phyloP scores from a whole-genome alignment of 163 green algal genomes.

The Volvox carteri region DNA sequence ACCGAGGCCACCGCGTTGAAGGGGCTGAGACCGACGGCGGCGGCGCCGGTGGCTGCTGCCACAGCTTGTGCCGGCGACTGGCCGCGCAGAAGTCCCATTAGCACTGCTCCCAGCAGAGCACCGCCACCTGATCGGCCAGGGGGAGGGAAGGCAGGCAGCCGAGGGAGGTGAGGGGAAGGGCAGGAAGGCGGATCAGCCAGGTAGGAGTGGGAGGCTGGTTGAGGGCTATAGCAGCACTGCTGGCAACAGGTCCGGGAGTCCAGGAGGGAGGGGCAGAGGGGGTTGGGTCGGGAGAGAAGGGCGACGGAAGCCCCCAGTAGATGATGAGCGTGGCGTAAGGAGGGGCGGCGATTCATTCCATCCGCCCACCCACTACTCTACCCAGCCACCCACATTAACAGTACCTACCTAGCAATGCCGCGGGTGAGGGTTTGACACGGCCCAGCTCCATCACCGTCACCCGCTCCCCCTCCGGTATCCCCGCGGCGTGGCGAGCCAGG shows the following conservation, averaged over 20 bases:
- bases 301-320: too few relatives aligned
- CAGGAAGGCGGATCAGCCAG: too few relatives aligned
- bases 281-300: too few relatives aligned
- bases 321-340: not conserved
- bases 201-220: too few relatives aligned
- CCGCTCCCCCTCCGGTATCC: slow-evolving; percentile 64
- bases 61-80: not conserved
- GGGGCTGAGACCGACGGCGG: not conserved
- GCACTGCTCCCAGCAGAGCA: not conserved
- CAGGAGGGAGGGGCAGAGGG: too few relatives aligned
- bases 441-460: slow-evolving; percentile 80
- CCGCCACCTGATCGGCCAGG: slow-evolving; percentile 20
- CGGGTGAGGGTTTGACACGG: slow-evolving; percentile 39
- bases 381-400: not conserved
- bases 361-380: not conserved
- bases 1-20: not conserved
- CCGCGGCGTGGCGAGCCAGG: slow-evolving; percentile 81
- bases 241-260: too few relatives aligned
- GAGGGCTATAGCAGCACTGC: too few relatives aligned
- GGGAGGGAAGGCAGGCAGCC: not conserved
- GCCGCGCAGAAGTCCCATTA: slow-evolving; percentile 19
- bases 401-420: slow-evolving; percentile 35
- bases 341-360: not conserved
- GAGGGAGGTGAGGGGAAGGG: not conserved
- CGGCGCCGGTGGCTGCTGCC: slow-evolving; percentile 22